Base-by-base conservation (phyloP, 202 grass and related monocot genomes). In the Cymbopogon flexuosus region DNA sequence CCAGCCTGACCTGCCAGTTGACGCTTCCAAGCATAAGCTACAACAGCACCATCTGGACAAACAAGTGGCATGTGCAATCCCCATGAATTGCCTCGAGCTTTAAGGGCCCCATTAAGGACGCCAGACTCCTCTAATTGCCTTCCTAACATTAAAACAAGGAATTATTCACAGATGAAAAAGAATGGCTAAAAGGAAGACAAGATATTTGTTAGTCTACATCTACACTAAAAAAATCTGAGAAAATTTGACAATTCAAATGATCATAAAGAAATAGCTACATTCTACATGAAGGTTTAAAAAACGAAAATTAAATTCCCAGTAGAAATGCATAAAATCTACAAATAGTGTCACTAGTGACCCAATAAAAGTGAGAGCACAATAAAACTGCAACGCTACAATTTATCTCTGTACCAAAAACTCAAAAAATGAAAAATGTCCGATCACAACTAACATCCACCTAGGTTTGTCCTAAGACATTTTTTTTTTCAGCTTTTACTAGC, bases 41-140 rank as follows among this genome's bases (percentile, higher is more conserved):
- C 96, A 87, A 99, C 92, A 68, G 90, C 92, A 73, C 96, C 96
- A 76, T 99, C 92, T 64, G 96, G 92, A 71, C 96, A 99, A 86
- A 99, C 92, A 83, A 99, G 96, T 42, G 96, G 96, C 96, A 99
- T 99, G 83, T 99, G 96, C 69, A 99, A 89, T 43, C 96, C 96
- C 96, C 92, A 99, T 40, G 92, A 99, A 89, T 96, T 99, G 33
- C 90, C 92, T 81, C 83, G 86, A 80, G 85, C 90, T 89, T 92
- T 90, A 68, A 93, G 87, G 46, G 92, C 92, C 5, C 90, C 85
- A 73, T 84, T 93, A 72, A 99, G 70, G 62, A 99, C 96, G 47
- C 96, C 96, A 31, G 92, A 93, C 77, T 93, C 89, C 91, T 96
- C 96, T 27, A 99, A 63, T 60, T 99, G 90, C 83, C 64, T 99